Evolutionary conservation across 345 rosid species (phyloP).

Genomic region (Adansonia digitata): DNA sequence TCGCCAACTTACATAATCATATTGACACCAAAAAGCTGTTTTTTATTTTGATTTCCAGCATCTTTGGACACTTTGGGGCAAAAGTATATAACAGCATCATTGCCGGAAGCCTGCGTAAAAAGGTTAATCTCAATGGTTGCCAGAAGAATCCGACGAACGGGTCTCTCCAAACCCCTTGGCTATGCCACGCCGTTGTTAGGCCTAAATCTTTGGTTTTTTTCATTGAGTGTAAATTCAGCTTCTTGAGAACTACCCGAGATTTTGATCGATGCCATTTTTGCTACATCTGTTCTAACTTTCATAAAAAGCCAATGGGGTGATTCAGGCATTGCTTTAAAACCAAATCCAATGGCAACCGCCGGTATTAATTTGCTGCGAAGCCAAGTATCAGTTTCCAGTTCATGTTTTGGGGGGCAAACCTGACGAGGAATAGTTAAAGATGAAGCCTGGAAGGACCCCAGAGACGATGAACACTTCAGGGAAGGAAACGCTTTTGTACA

Average conservation of each 20-base stretch:
- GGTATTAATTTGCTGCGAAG: slow-evolving; percentile 9
- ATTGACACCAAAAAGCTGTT: slow-evolving; percentile 37
- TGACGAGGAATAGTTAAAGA: slow-evolving; percentile 7
- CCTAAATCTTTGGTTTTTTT: slow-evolving; percentile 28
- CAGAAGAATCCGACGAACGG: slow-evolving; percentile 27
- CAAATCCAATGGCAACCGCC: slow-evolving; percentile 2
- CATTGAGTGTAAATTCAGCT: slow-evolving; percentile 36
- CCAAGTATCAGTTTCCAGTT: slow-evolving; percentile 17
- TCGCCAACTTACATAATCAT: slow-evolving; percentile 36
- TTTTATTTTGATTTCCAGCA: slow-evolving; percentile 36
- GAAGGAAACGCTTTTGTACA: too few species aligned
- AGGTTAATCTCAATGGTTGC: slow-evolving; percentile 51
- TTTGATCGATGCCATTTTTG: slow-evolving; percentile 34
- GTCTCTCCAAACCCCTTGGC: slow-evolving; percentile 42
- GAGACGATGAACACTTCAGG: slow-evolving; percentile 40
- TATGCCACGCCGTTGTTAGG: slow-evolving; percentile 10
- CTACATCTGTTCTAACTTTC: slow-evolving; percentile 41
- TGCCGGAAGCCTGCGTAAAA: slow-evolving; percentile 65
- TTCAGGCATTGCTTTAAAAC: slow-evolving; percentile 21
- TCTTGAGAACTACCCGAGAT: slow-evolving; percentile 34
- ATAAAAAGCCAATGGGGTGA: slow-evolving; percentile 66
- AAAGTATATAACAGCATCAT: slow-evolving; percentile 26
- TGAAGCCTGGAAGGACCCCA: slow-evolving; percentile 12
- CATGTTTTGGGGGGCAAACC: not conserved
- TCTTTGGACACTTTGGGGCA: slow-evolving; percentile 3